Evolutionary conservation across 2,329 filamentous ascomycete genomes (phyloP).

Genomic region (Ceratocystis colombiana): DNA sequence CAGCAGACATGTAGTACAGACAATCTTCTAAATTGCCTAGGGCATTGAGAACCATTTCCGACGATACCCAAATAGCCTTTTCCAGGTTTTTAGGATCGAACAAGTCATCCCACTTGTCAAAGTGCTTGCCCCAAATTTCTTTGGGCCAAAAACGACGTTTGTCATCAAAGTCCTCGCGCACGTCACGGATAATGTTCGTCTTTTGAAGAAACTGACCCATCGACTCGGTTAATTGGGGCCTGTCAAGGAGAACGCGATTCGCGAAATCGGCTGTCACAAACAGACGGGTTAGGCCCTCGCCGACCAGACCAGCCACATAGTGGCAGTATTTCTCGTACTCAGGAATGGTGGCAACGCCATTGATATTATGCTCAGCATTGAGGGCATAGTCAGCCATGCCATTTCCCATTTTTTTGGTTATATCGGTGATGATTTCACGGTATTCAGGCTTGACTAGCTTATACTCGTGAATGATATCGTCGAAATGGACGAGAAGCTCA

Average conservation of each 20-base stretch:
- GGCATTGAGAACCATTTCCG: slow-evolving; percentile 89
- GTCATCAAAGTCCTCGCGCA: slow-evolving; percentile 81
- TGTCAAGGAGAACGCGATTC: slow-evolving; percentile 70
- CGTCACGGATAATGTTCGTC: slow-evolving; percentile 96
- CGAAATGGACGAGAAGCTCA: slow-evolving; percentile 84
- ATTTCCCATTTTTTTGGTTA: slow-evolving; percentile 89
- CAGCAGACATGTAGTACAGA: slow-evolving; percentile 91
- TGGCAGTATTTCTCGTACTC: slow-evolving; percentile 97
- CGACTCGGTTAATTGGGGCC: slow-evolving; percentile 74
- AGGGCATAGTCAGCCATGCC: slow-evolving; percentile 95
- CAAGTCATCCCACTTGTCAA: slow-evolving; percentile 78
- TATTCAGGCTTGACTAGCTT: slow-evolving; percentile 80
- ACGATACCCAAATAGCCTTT: slow-evolving; percentile 72
- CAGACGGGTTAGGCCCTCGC: slow-evolving; percentile 79
- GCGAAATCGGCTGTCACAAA: slow-evolving; percentile 82
- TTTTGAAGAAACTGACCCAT: slow-evolving; percentile 98
- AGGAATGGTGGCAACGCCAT: slow-evolving; percentile 69
- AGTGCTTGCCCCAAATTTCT: slow-evolving; percentile 95
- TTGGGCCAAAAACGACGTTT: slow-evolving; percentile 87
- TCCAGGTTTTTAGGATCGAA: slow-evolving; percentile 72
- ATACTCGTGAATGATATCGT: slow-evolving; percentile 75
- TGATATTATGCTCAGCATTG: slow-evolving; percentile 68
- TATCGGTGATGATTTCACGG: slow-evolving; percentile 78
- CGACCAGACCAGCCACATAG: slow-evolving; percentile 97
- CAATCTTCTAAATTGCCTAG: slow-evolving; percentile 83